Conservation (phyloP, 441 rosid genomes). For the Pelargonium myrrhifolium region DNA sequence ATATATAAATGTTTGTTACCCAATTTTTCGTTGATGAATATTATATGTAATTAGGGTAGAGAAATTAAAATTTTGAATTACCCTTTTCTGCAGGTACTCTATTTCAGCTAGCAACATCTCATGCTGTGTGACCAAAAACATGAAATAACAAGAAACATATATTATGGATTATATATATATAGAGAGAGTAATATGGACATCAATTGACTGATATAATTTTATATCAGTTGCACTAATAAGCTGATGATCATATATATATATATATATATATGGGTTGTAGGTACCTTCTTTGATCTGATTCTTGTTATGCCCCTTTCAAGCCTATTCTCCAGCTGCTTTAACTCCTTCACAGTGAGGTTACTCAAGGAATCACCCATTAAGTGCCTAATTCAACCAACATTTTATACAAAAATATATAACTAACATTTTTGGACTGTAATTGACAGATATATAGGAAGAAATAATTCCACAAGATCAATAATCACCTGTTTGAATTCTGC, state of each 20-base stretch:
- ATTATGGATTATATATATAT: too few relatives aligned
- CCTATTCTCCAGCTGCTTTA: constrained; percentile 87
- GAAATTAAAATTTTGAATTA: constrained; percentile 20
- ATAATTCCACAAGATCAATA: neutral
- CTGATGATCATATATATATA: too few relatives aligned
- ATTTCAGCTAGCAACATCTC: constrained; percentile 91
- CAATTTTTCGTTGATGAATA: too few relatives aligned
- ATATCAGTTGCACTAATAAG: too few relatives aligned
- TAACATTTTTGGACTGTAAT: neutral
- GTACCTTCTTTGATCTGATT: constrained; percentile 97
- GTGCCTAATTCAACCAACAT: constrained; percentile 59
- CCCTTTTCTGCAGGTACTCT: constrained; percentile 86
- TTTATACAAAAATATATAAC: too few relatives aligned
- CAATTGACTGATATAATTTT: too few relatives aligned
- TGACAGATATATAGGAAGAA: neutral
- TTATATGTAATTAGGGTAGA: neutral
- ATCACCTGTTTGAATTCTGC: constrained; percentile 86
- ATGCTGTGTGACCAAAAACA: constrained; percentile 45
- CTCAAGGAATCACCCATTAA: constrained; percentile 87
- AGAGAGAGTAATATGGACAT: too few relatives aligned
- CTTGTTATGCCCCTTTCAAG: constrained; percentile 89
- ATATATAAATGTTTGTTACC: too few relatives aligned
- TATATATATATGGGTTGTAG: too few relatives aligned
- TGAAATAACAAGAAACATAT: constrained; percentile 5
- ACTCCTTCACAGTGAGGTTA: constrained; percentile 74